Base-by-base conservation (phyloP, 192 early-diverging fungal genomes). In the Umbelopsis sp. region DNA sequence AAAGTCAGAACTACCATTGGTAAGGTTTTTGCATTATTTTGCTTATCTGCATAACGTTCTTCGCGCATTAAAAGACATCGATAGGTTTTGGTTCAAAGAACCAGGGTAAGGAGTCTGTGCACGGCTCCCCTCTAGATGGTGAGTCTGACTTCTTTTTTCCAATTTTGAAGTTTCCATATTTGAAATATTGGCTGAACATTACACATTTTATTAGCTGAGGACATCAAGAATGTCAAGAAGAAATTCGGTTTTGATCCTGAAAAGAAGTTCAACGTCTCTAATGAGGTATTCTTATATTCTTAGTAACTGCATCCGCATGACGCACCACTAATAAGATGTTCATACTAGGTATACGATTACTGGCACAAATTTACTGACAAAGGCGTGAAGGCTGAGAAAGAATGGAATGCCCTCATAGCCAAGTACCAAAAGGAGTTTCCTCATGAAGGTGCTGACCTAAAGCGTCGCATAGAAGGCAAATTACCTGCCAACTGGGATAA, bases 1-100 rank as follows among this genome's bases (percentile, higher is more conserved):
- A 88, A 90, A 72, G 76, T 97, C 78, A 83, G 84, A 71, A 99
- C 97, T 25, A 96, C 90, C n/a, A 99, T 99, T 62, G 97, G 97
- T 77, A 67, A 56, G 2, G 31, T 36, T 36, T 36, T 20, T 31
- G 31, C 16, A 67, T 43, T 10, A n/a, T 20, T 14, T 50, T 29
- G 32, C 22, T 11, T 43, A 34, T 50, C 21, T n/a, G 32, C 43
- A 21, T 51, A 32, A 29, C 11, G 36, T 34, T 38, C n/a, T 70
- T 49, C 45, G 16, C 36, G 21, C 65, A 45, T n/a, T 41, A 10
- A 66, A 47, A 45, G 47, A 26, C n/a, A 34, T n/a, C 22, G 31
- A 21, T n/a, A 77, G 75, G 76, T 22, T 97, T 86, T 70, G 97
- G 96, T 29, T 95, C 97, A 21, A 81, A 90, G 72, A 88, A 91